Base-by-base conservation (phyloP, 2,329 filamentous ascomycete species). In the Daldinia sp. region DNA sequence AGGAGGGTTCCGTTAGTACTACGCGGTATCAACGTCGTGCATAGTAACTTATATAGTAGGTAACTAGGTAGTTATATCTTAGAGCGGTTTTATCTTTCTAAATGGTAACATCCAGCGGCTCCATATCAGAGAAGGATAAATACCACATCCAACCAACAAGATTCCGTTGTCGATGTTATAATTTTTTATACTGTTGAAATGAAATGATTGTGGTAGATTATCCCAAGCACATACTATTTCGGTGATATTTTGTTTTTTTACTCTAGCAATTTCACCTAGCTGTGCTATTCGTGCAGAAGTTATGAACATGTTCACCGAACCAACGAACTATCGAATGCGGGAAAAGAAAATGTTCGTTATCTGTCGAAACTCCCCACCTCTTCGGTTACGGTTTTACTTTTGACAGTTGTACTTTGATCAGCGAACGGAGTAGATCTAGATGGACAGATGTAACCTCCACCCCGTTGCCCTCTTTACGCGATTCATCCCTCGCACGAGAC, bases 271-370 rank as follows among this genome's bases (percentile, higher is more conserved):
- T 23, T 23, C n/a, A 5, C 7, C n/a, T 44, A 61, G 15, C 62
- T 23, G 37, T 64, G 15, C 62, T 30, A 42, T 64, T 61, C 39
- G 44, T 51, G 44, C 48, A 23, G 9, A 46, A 30, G 51, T 42
- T 63, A 41, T 44, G 60, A 23, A 20, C 37, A 44, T 67, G n/a
- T 56, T 67, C 39, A 57, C 46, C 55, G 41, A 50, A 59, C 18
- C 33, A 33, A 30, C 65, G 60, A 58, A 63, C 65, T 68, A 68
- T 70, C 56, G 55, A 55, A 46, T 28, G 30, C 60, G 57, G 57
- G 44, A 67, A 67, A 67, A 57, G 39, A 63, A 67, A 69, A 9
- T 30, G 35, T 46, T 30, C 33, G n/a, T 26, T 54, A 26, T 54
- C 50, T 37, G 9, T 35, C 23, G 23, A 23, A 9, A n/a, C 37